phyloP scores from a whole-genome alignment of 345 rosid species.

The Euphorbia lathyris region DNA sequence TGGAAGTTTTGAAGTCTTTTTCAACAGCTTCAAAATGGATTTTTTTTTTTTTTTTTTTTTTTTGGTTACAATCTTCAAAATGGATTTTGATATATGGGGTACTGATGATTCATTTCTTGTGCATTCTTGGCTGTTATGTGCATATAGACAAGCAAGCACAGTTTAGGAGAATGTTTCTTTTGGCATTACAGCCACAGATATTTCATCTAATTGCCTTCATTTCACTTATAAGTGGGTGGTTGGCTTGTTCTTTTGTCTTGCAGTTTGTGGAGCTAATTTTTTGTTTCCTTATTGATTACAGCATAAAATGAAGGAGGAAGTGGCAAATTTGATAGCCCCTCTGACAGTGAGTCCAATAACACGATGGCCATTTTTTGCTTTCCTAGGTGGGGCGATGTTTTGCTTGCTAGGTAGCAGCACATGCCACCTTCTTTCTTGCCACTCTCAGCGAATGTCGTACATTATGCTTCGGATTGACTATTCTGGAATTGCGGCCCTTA shows the following conservation, averaged over 20 bases:
- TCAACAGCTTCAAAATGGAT: too few species aligned
- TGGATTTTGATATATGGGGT: too few species aligned
- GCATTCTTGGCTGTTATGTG: too few species aligned
- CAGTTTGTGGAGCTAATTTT: neutral
- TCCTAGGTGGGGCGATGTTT: slow-evolving; percentile 92
- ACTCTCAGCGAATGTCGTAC: slow-evolving; percentile 67
- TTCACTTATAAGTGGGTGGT: neutral
- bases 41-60: too few species aligned
- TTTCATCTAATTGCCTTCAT: too few species aligned
- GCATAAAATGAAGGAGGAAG: slow-evolving; percentile 27
- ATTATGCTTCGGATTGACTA: slow-evolving; percentile 87
- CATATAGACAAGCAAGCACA: too few species aligned
- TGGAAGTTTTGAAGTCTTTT: too few species aligned
- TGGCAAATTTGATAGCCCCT: slow-evolving; percentile 71
- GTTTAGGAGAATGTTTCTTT: too few species aligned
- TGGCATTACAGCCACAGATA: too few species aligned
- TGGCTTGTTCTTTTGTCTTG: neutral
- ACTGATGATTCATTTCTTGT: too few species aligned
- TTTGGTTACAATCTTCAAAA: too few species aligned
- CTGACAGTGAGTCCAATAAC: slow-evolving; percentile 66
- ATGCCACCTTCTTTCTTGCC: slow-evolving; percentile 90
- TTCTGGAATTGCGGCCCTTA: slow-evolving; percentile 81
- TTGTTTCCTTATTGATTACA: neutral
- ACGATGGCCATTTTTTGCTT: slow-evolving; percentile 88
- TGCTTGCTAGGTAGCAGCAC: slow-evolving; percentile 84